Percentiles rank a stretch among this genome's conserved stretches.
These are phyloP conservation scores for Xylaria acuta DNA, from an alignment of 495 filamentous ascomycete genomes.

Conservation along the genomic window DNA sequence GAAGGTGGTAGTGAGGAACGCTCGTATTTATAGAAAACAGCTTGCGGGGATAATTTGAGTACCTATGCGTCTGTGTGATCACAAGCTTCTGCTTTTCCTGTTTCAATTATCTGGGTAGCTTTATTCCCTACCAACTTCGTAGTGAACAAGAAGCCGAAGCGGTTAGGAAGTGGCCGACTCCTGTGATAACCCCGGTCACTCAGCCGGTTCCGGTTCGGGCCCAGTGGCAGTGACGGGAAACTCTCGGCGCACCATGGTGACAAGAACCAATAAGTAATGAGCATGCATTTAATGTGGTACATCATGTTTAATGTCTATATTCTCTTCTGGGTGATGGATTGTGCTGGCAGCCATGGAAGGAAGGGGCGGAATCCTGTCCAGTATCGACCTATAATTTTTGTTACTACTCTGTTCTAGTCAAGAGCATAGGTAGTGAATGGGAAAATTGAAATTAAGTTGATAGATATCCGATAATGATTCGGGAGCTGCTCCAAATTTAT, in stretches of 20 bases:
- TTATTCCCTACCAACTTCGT: background rate
- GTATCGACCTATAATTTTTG: background rate
- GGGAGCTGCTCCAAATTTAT: background rate
- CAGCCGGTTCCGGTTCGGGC: background rate
- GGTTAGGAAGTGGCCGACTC: background rate
- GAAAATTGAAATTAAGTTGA: background rate
- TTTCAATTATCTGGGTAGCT: background rate
- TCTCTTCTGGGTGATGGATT: background rate
- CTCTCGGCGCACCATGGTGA: background rate
- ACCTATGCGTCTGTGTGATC: too few relatives aligned
- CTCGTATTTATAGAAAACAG: background rate
- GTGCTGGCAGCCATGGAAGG: background rate
- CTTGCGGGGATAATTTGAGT: background rate
- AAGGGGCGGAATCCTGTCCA: background rate
- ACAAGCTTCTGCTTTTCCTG: background rate
- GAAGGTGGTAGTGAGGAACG: background rate
- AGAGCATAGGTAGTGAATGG: background rate
- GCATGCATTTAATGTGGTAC: background rate
- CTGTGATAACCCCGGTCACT: background rate
- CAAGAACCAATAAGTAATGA: background rate
- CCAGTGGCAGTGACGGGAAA: background rate
- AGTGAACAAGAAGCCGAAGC: background rate
- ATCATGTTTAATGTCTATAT: background rate
- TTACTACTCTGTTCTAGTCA: background rate
- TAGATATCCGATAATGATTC: background rate